Evolutionary conservation across 768 basidiomycete species (phyloP).

Genomic region (Leucosporidium creatinivorum): DNA sequence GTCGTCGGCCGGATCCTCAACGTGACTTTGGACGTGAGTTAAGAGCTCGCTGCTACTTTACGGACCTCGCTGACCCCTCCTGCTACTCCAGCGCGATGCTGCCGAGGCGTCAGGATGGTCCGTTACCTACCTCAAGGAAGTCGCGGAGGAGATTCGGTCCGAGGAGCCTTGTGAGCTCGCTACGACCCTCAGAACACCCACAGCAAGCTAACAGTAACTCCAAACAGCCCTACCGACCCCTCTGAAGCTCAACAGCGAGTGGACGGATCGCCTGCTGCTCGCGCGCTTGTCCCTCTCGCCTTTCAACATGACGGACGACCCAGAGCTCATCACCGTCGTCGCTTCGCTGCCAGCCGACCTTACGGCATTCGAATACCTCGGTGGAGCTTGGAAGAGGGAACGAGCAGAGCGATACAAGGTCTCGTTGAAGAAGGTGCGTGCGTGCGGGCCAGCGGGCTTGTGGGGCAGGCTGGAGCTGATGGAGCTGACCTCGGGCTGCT

Average conservation of each 20-base stretch:
- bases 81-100: constrained; percentile 48
- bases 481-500: not conserved
- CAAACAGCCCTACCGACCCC: constrained; percentile 9
- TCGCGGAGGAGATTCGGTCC: constrained; percentile 59
- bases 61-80: not conserved
- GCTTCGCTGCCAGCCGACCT: constrained; percentile 69
- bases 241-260: constrained; percentile 45
- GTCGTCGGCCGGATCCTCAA: constrained; percentile 61
- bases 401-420: constrained; percentile 43
- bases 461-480: not conserved
- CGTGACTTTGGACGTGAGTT: constrained; percentile 68
- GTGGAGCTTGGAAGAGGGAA: constrained; percentile 84
- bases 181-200: not conserved
- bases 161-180: constrained; percentile 46
- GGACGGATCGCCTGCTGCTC: constrained; percentile 73
- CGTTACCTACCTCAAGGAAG: constrained; percentile 72
- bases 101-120: constrained; percentile 60
- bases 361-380: constrained; percentile 81
- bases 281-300: constrained; percentile 75
- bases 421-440: constrained; percentile 57
- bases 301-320: constrained; percentile 47
- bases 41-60: not conserved
- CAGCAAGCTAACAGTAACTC: not conserved
- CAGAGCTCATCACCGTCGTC: constrained; percentile 41
- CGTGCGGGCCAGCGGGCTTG: not conserved